Evolutionary conservation across 495 filamentous ascomycete genomes (phyloP).

Genomic region (Cercophora newfieldiana): DNA sequence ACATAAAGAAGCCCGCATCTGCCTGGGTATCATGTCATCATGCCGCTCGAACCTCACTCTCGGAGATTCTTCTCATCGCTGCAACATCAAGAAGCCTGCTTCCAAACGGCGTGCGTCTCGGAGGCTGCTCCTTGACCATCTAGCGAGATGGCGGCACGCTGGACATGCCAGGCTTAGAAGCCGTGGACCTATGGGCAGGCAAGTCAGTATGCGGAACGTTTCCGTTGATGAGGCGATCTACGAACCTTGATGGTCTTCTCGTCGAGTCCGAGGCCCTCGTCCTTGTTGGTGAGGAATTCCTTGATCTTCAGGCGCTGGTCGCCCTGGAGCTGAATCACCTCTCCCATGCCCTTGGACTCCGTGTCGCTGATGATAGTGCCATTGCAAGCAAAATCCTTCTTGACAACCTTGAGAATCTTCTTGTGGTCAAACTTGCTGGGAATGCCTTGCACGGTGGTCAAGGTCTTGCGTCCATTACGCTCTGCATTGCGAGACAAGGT

Average conservation of each 20-base stretch:
- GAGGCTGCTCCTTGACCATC: slow-evolving; percentile 19
- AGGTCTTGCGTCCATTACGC: slow-evolving; percentile 99
- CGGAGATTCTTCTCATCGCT: slow-evolving; percentile 21
- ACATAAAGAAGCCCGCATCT: slow-evolving; percentile 20
- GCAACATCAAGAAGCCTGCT: slow-evolving; percentile 17
- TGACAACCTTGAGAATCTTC: slow-evolving; percentile 99
- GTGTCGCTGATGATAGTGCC: slow-evolving; percentile 96
- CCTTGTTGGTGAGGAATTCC: slow-evolving; percentile 94
- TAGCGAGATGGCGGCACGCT: slow-evolving; percentile 28
- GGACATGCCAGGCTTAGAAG: slow-evolving; percentile 60
- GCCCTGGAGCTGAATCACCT: slow-evolving; percentile 99
- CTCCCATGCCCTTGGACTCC: slow-evolving; percentile 77
- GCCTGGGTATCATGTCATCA: slow-evolving; percentile 35
- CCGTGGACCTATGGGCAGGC: slow-evolving; percentile 61
- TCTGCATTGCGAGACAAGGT: slow-evolving; percentile 52
- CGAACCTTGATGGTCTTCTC: slow-evolving; percentile 94
- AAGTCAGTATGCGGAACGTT: slow-evolving; percentile 10
- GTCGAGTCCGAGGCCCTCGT: slow-evolving; percentile 86
- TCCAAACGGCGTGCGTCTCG: slow-evolving; percentile 11
- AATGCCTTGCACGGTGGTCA: slow-evolving; percentile 98
- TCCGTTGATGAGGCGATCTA: background rate
- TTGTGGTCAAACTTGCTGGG: slow-evolving; percentile 98
- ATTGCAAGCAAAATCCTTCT: slow-evolving; percentile 99
- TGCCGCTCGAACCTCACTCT: slow-evolving; percentile 23
- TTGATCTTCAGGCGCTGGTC: slow-evolving; percentile 98